phyloP scores from a whole-genome alignment of 805 yeast genomes.

The Wickerhamomyces xylosicus region DNA sequence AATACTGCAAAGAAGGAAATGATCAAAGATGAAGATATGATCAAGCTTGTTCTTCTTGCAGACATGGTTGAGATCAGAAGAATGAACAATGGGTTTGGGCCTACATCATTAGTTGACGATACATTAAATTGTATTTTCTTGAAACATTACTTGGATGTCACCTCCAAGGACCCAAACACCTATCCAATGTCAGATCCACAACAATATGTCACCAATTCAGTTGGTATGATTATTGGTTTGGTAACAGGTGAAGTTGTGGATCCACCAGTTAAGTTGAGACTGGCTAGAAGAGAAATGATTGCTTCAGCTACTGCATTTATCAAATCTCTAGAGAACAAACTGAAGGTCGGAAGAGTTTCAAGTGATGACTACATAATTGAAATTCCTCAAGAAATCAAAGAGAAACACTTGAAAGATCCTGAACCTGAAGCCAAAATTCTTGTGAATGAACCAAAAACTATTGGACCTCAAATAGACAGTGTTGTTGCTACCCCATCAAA shows the following conservation, averaged over 20 bases:
- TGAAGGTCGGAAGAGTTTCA: slow-evolving; percentile 5
- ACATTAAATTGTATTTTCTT: slow-evolving; percentile 54
- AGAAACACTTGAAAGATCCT: no score
- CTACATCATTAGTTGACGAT: slow-evolving; percentile 69
- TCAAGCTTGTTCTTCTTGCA: slow-evolving; percentile 32
- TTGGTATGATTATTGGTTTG: background rate
- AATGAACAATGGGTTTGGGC: slow-evolving; percentile 72
- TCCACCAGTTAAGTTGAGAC: slow-evolving; percentile 26
- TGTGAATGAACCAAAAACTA: no score
- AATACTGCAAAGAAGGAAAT: slow-evolving; percentile 19
- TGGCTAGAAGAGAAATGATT: slow-evolving; percentile 39
- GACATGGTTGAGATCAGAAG: slow-evolving; percentile 53
- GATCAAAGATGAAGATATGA: slow-evolving; percentile 27
- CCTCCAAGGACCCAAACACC: background rate
- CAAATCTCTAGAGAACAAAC: slow-evolving; percentile 11
- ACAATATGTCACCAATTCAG: background rate
- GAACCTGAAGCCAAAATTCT: no score
- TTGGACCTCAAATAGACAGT: no score
- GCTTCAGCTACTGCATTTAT: slow-evolving; percentile 19
- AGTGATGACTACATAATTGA: no score
- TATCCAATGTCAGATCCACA: background rate
- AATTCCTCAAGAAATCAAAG: no score
- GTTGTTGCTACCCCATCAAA: no score
- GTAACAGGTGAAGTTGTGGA: background rate
- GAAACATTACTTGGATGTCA: slow-evolving; percentile 26